Evolutionary conservation across 1,284 basidiomycete genomes (phyloP).

Genomic region (Cutaneotrichosporon arboriforme): DNA sequence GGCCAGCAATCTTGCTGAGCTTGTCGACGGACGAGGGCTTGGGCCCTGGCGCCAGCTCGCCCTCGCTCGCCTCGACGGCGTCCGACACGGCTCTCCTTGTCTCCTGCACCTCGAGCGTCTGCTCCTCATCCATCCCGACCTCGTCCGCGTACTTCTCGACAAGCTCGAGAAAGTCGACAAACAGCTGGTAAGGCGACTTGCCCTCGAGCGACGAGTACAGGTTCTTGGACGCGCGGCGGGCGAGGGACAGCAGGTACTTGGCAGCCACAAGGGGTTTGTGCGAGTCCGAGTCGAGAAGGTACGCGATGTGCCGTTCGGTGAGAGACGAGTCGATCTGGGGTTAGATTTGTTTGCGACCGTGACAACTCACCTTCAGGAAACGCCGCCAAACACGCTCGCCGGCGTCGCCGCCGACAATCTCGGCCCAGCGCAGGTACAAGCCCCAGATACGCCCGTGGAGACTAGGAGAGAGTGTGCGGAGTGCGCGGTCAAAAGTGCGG

Average conservation of each 20-base stretch:
- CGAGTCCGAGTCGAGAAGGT: slow-evolving; percentile 64
- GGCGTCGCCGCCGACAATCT: slow-evolving; percentile 73
- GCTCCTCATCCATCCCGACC: slow-evolving; percentile 81
- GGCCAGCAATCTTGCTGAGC: slow-evolving; percentile 56
- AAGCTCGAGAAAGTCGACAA: slow-evolving; percentile 88
- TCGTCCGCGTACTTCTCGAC: slow-evolving; percentile 88
- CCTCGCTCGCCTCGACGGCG: slow-evolving; percentile 48
- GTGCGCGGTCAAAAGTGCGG: slow-evolving; percentile 86
- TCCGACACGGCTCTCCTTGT: slow-evolving; percentile 50
- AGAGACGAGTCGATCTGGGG: slow-evolving; percentile 66
- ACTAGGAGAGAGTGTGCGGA: slow-evolving; percentile 88
- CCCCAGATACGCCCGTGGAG: slow-evolving; percentile 94
- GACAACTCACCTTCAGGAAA: slow-evolving; percentile 60
- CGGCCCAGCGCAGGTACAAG: slow-evolving; percentile 90
- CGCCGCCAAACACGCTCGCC: slow-evolving; percentile 84
- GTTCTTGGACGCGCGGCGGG: slow-evolving; percentile 73
- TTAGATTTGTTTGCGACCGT: not conserved
- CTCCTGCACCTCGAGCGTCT: slow-evolving; percentile 52
- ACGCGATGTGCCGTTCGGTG: slow-evolving; percentile 75
- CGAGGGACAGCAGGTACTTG: slow-evolving; percentile 78
- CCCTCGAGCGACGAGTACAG: slow-evolving; percentile 83
- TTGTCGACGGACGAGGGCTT: slow-evolving; percentile 27
- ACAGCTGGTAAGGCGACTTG: slow-evolving; percentile 91
- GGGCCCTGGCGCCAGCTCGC: slow-evolving; percentile 7
- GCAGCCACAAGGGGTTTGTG: slow-evolving; percentile 90